Conservation (phyloP, 441 rosid genomes). For the Sinapis alba region DNA sequence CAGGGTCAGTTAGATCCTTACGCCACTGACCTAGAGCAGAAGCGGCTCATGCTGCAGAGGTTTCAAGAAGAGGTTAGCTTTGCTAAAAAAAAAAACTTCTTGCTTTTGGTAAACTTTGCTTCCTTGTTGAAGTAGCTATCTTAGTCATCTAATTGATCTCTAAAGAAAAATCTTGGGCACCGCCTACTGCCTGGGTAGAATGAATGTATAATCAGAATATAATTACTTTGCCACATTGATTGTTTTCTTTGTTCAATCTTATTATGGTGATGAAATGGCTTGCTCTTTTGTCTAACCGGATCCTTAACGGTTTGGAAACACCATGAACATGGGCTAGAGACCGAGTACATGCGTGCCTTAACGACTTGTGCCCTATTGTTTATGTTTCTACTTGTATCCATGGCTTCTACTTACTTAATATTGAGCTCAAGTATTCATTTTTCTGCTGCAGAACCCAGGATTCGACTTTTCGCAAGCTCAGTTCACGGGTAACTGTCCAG, state of each 20-base stretch:
- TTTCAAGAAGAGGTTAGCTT: slow-evolving; percentile 77
- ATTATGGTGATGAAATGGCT: neutral
- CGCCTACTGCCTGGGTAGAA: neutral
- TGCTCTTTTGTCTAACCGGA: neutral
- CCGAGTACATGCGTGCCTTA: neutral
- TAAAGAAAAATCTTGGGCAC: neutral
- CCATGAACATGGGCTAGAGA: neutral
- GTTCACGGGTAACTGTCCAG: slow-evolving; percentile 46
- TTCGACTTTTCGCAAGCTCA: slow-evolving; percentile 47
- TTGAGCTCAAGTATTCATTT: neutral
- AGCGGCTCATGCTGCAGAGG: slow-evolving; percentile 87
- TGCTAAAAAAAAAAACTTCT: neutral
- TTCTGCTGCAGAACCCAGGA: slow-evolving; percentile 38
- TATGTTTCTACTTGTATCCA: neutral
- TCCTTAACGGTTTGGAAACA: neutral
- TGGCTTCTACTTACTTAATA: neutral
- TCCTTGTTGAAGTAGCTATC: neutral
- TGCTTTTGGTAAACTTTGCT: no score
- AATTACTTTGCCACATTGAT: neutral
- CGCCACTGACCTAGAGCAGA: slow-evolving; percentile 75
- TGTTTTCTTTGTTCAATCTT: neutral
- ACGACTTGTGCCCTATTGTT: neutral
- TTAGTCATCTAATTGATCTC: neutral
- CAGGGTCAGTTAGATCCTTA: slow-evolving; percentile 85
- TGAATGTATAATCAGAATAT: neutral